Evolutionary conservation across 2,329 filamentous ascomycete genomes (phyloP), one percentile per base, ranked within the genome.

Genomic region (Colletotrichum gloeosporioides): DNA sequence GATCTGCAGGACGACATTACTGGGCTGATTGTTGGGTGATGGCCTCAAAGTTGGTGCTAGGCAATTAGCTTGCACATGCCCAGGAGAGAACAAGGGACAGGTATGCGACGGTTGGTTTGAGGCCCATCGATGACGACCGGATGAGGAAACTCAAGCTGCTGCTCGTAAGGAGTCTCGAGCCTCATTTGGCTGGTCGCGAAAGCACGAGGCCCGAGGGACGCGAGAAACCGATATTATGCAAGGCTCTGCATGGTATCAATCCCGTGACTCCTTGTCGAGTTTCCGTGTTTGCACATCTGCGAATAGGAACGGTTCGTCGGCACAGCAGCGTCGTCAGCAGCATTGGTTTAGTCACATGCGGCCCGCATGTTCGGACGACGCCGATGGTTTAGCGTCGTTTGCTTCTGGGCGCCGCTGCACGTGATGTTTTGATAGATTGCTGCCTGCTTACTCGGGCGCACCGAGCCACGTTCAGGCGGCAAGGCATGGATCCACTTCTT

Each of bases 311-410:
- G 77, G 71, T 61, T 72, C 29, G 15, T 69, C 77, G 74, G 77
- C 70, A 77, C 64, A 36, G 61, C 68, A 59, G 49, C 71, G 77
- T 78, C 77, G 77, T 78, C 77, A 78, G 77, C 77, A 36, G 49
- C 31, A 55, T 53, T 25, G 44, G 53, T 55, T 62, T 67, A 55
- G 70, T 78, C 63, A 59, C 34, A 18, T 34, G 57, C 64, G 36
- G 66, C 72, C 71, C 71, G 66, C 53, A 67, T 53, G 67, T 73
- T 78, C 77, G 77, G 77, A 78, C 77, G 71, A 78, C 71, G 69
- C 77, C 77, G 77, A 77, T 61, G 71, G 66, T 12, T 77, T 78
- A 78, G 77, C 75, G 77, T 72, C 25, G 10, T 69, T 76, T 69
- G 55, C 44, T 27, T 61, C 70, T 76, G 64, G 70, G 70, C 73